Base-by-base conservation (phyloP, 371 early-diverging fungal species). In the Entomophthora muscae region DNA sequence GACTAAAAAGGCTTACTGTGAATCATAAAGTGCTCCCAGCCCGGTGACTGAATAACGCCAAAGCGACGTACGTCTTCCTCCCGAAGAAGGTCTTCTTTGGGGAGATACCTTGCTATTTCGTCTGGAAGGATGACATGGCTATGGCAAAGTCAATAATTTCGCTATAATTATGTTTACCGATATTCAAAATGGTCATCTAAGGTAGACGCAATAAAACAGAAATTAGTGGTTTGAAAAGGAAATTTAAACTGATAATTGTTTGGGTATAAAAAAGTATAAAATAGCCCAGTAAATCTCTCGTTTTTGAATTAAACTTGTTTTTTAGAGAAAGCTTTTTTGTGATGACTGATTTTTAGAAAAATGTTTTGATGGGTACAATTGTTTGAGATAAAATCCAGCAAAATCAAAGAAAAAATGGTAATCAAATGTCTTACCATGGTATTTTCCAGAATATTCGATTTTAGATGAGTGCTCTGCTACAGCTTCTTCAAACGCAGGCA, bases 1-100 rank as follows among this genome's bases (percentile, higher is more conserved):
- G 27, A 52, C 24, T 55, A 53, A 61, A 30, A 21, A 3, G 27
- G n/a, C n/a, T 67, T 76, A 84, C 81, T 73, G 64, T 89, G 86
- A 23, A 89, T 73, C 90, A 91, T 83, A 67, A 86, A 90, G 65
- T 90, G 90, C 53, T 76, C 76, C 93, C 93, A 93, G 1, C 93
- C 93, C 21, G 72, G 69, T 27, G 88, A 86, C 69, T 92, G 92
- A 61, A 70, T 75, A 23, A 92, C 80, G 13, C 93, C 94, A 28
- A 86, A 69, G 12, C 71, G 69, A 55, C 88, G 70, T 86, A 93
- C 92, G 68, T 92, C 90, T 12, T 74, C 72, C 57, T 88, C 89
- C 1, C 72, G 65, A 73, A 92, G 70, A 54, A 61, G 68, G 5
- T 72, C 73, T 30, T 70, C 71, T 27, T 64, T 64, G 1, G 87